Evolutionary conservation across 2,329 filamentous ascomycete genomes (phyloP).

Genomic region (Sordariomycetes sp.): DNA sequence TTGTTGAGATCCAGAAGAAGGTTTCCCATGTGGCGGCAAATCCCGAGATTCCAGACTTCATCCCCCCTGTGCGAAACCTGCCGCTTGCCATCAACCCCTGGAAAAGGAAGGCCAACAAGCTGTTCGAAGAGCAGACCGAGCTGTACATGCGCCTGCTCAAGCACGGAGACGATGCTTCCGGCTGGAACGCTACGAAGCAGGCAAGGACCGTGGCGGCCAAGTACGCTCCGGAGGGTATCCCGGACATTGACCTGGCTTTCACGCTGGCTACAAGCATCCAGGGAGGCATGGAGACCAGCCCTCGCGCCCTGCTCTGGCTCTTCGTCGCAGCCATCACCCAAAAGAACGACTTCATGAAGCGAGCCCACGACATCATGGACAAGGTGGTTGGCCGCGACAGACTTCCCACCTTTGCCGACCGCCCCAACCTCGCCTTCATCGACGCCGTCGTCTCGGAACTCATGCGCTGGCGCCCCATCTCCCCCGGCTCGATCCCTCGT

Average conservation of each 20-base stretch:
- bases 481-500: conserved; percentile 25
- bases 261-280: conserved; percentile 14
- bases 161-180: conserved; percentile 8
- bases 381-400: conserved; percentile 27
- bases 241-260: conserved; percentile 16
- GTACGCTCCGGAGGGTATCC: conserved; percentile 4
- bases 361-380: conserved; percentile 31
- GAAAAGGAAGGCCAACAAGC: conserved; percentile 18
- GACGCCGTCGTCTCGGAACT: conserved; percentile 25
- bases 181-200: conserved; percentile 21
- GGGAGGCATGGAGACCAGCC: conserved; percentile 16
- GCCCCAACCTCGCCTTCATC: conserved; percentile 28
- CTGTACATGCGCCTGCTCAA: conserved; percentile 15
- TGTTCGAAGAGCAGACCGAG: conserved; percentile 19
- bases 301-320: conserved; percentile 17
- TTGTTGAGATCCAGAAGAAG: conserved; percentile 11
- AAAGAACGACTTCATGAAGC: conserved; percentile 12
- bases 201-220: conserved; percentile 19
- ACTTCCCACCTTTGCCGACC: conserved; percentile 27
- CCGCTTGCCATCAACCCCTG: conserved; percentile 24
- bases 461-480: conserved; percentile 33
- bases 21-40: conserved; percentile 10
- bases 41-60: conserved; percentile 26
- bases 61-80: conserved; percentile 29
- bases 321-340: conserved; percentile 17